These are phyloP conservation scores for Tremellales sp. DNA, from an alignment of 1,284 basidiomycete species.

Conservation along the genomic window DNA sequence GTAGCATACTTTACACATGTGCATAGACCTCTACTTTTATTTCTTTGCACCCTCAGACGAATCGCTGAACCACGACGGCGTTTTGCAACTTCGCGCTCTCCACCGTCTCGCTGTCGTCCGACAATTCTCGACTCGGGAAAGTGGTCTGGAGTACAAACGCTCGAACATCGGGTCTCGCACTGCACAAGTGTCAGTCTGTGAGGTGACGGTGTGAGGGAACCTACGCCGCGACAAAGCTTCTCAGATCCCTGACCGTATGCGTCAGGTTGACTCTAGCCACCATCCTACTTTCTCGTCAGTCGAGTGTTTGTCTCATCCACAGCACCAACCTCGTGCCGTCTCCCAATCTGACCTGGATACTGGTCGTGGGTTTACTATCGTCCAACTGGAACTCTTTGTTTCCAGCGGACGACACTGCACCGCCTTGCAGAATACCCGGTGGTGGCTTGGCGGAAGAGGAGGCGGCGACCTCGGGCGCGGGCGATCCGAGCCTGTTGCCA, in stretches of 20 bases:
- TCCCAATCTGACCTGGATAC: conserved; percentile 82
- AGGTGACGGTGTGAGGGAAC: conserved; percentile 45
- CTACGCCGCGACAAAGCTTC: conserved; percentile 84
- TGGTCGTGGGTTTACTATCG: conserved; percentile 73
- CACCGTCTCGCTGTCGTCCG: conserved; percentile 65
- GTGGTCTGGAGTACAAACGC: conserved; percentile 76
- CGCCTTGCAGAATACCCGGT: conserved; percentile 1
- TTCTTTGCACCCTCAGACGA: conserved; percentile 17
- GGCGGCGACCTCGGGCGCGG: conserved; percentile 50
- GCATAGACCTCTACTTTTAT: not conserved
- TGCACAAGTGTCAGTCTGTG: conserved; percentile 36
- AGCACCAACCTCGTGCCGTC: conserved; percentile 78
- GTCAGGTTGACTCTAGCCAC: conserved; percentile 85
- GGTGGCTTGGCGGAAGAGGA: conserved; percentile 33
- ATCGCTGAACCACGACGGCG: conserved; percentile 81
- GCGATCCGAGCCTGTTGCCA: conserved; percentile 78
- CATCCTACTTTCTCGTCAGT: conserved; percentile 54
- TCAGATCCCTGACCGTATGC: conserved; percentile 82
- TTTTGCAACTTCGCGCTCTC: conserved; percentile 70
- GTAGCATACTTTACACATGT: not conserved
- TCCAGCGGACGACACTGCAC: conserved; percentile 27
- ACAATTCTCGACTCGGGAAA: conserved; percentile 75
- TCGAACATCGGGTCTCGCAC: conserved; percentile 70
- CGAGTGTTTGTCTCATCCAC: not conserved
- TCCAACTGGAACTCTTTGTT: conserved; percentile 68